phyloP scores from a whole-genome alignment of 306 rosid genomes.

The Lotus japonicus region DNA sequence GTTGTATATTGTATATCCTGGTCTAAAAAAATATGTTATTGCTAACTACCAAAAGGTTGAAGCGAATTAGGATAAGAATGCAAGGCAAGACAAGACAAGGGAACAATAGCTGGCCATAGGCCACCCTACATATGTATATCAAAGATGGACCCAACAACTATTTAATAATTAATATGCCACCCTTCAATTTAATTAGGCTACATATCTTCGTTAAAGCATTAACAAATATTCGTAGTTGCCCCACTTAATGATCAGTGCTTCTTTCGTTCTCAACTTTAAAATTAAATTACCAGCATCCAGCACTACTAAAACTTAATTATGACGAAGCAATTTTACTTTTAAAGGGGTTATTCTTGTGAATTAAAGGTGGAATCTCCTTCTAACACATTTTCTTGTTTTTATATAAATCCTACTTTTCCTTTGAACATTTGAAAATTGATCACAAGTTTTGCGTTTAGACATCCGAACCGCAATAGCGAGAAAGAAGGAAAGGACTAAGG shows the following conservation, averaged over 20 bases:
- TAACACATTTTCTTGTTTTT: not conserved
- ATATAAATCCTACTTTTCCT: not conserved
- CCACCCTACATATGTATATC: not conserved
- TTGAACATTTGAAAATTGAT: too few relatives aligned
- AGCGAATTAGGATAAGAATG: slow-evolving; percentile 15
- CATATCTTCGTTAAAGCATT: not conserved
- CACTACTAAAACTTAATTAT: not conserved
- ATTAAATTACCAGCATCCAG: not conserved
- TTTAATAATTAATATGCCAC: slow-evolving; percentile 10
- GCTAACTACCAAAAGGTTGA: too few relatives aligned
- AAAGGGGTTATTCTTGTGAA: not conserved
- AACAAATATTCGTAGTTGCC: slow-evolving; percentile 9
- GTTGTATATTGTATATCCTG: too few relatives aligned
- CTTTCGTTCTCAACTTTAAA: not conserved
- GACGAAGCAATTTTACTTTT: not conserved
- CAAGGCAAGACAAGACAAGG: slow-evolving; percentile 38
- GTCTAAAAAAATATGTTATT: too few relatives aligned
- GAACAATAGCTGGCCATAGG: slow-evolving; percentile 32
- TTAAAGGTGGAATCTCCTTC: not conserved
- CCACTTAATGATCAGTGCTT: not conserved
- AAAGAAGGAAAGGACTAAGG: too few relatives aligned
- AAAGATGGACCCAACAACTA: slow-evolving; percentile 17
- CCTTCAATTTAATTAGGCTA: not conserved
- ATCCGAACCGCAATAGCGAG: too few relatives aligned
- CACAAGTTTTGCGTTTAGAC: too few relatives aligned